phyloP scores from a whole-genome alignment of 2,329 filamentous ascomycete species.

The Penicillium sp. region DNA sequence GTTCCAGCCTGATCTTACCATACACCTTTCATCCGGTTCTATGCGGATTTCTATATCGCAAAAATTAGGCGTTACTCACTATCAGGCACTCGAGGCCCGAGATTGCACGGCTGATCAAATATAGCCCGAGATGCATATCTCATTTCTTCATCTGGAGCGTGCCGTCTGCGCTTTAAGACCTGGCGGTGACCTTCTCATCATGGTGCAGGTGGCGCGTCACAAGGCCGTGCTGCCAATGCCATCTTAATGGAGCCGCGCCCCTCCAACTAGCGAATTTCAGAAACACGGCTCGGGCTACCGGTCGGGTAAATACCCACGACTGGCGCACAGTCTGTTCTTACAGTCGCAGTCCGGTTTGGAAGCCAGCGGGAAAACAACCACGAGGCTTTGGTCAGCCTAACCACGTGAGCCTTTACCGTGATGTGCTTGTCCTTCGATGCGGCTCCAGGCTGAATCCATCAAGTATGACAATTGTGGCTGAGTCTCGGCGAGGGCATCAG shows the following conservation, averaged over 20 bases:
- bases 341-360: neutral
- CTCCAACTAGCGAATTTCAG: neutral
- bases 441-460: neutral
- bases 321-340: neutral
- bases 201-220: constrained; percentile 11
- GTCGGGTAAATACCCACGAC: neutral
- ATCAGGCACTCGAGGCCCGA: neutral
- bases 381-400: neutral
- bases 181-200: neutral
- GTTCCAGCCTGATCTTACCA: constrained; percentile 1
- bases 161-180: neutral
- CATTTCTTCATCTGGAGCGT: neutral
- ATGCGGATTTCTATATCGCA: neutral
- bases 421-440: neutral
- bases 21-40: neutral
- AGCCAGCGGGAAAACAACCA: neutral
- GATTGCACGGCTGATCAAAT: neutral
- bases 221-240: neutral
- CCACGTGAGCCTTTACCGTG: neutral
- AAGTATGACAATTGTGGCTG: neutral
- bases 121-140: neutral
- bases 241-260: constrained; percentile 5
- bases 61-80: neutral
- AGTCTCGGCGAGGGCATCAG: neutral
- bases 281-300: neutral